phyloP scores from a whole-genome alignment of 208 protist genomes.

The Acanthamoeba royreba region DNA sequence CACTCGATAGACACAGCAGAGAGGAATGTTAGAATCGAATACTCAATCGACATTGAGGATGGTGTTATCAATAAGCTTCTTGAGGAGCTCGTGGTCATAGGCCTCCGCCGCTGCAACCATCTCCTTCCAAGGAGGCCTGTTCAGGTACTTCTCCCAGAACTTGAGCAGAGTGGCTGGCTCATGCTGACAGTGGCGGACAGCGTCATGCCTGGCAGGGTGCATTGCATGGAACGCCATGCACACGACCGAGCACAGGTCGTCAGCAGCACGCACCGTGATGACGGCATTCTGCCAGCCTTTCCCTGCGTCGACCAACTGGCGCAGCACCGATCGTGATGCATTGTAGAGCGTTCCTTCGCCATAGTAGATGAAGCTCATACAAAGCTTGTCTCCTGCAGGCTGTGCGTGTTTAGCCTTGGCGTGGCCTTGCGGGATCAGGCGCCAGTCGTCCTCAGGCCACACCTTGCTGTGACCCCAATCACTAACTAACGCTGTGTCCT shows the following conservation, averaged over 20 bases:
- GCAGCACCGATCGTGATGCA: no score
- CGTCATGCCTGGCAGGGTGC: neutral
- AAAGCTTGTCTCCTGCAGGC: no score
- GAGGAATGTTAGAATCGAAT: no score
- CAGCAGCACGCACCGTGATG: neutral
- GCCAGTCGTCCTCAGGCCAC: no score
- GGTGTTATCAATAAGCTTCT: neutral
- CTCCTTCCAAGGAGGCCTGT: neutral
- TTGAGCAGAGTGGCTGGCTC: neutral
- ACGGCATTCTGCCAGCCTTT: neutral
- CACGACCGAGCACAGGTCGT: neutral
- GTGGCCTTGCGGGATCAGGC: neutral
- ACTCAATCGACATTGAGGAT: no score
- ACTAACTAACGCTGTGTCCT: neutral
- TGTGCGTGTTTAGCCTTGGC: no score
- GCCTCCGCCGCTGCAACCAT: neutral
- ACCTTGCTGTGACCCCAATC: neutral
- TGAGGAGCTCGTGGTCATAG: neutral
- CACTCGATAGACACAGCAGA: no score
- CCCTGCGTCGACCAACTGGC: neutral
- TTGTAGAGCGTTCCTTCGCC: no score
- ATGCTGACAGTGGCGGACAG: neutral
- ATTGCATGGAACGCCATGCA: neutral
- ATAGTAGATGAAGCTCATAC: no score
- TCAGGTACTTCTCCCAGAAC: neutral